A percentile compares a stretch with the other conserved stretches of the same genome.
Conservation (phyloP, 2,329 filamentous ascomycete species). For the Colletotrichum phormii region DNA sequence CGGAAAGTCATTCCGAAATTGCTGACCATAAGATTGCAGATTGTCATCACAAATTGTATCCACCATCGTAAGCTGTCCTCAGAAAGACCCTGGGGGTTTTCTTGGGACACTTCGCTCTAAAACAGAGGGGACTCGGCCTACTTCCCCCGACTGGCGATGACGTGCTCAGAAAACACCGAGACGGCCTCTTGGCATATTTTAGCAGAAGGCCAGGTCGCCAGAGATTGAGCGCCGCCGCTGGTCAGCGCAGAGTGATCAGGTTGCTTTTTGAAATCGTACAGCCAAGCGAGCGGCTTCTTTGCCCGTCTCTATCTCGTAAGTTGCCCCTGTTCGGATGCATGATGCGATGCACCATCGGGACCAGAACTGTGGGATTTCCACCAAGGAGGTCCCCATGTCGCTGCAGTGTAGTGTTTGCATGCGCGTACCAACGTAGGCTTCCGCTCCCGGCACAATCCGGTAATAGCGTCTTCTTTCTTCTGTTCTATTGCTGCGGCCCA, state of each 20-base stretch:
- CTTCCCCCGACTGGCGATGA: constrained; percentile 19
- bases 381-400: neutral
- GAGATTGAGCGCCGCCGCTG: neutral
- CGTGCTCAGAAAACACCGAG: constrained; percentile 13
- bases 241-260: neutral
- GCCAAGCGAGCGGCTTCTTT: constrained; percentile 8
- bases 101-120: neutral
- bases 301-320: neutral
- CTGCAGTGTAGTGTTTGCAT: neutral
- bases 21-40: neutral
- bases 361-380: constrained; percentile 19
- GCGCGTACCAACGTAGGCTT: neutral
- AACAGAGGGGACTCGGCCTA: neutral
- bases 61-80: neutral
- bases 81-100: neutral
- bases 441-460: neutral
- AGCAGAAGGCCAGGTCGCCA: neutral
- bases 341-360: neutral
- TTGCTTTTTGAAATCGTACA: neutral
- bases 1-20: neutral
- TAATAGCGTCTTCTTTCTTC: neutral
- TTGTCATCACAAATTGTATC: neutral
- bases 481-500: neutral
- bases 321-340: neutral
- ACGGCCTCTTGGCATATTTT: constrained; percentile 16